These are phyloP conservation scores for Antitrichia curtipendula DNA, from an alignment of 225 moss, liverwort and hornwort genomes.

Conservation along the genomic window DNA sequence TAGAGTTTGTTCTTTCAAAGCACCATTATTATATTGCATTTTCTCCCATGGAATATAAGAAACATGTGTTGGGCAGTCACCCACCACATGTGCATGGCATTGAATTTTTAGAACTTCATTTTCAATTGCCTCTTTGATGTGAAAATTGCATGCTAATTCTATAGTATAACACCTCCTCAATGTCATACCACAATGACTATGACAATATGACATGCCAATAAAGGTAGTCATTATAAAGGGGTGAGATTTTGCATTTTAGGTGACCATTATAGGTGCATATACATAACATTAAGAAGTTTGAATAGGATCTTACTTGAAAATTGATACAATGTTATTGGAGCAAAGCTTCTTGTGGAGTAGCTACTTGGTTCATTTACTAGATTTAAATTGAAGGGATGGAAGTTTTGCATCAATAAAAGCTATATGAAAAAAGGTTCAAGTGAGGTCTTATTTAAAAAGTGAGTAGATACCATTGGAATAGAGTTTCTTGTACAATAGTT, in stretches of 20 bases:
- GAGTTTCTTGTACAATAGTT: too few species aligned
- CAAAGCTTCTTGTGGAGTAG: rapidly evolving
- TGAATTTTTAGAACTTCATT: too few species aligned
- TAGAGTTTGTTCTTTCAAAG: background rate
- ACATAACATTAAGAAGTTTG: background rate
- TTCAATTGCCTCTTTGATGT: background rate
- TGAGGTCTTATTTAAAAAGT: background rate
- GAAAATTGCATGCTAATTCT: background rate
- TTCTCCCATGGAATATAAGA: background rate
- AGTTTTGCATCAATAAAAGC: background rate
- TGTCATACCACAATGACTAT: too few species aligned
- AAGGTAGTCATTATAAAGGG: background rate
- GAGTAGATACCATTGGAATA: background rate
- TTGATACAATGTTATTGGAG: background rate
- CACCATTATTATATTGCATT: rapidly evolving
- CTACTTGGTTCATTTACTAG: background rate
- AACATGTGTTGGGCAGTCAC: rapidly evolving
- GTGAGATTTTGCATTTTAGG: background rate
- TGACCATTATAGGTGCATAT: background rate
- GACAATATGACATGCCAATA: too few species aligned
- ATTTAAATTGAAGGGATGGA: background rate
- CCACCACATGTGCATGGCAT: background rate
- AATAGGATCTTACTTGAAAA: background rate
- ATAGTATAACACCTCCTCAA: background rate
- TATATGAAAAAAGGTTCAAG: background rate